Conservation (phyloP, 257 asterid species). For the Jacaranda mimosifolia region DNA sequence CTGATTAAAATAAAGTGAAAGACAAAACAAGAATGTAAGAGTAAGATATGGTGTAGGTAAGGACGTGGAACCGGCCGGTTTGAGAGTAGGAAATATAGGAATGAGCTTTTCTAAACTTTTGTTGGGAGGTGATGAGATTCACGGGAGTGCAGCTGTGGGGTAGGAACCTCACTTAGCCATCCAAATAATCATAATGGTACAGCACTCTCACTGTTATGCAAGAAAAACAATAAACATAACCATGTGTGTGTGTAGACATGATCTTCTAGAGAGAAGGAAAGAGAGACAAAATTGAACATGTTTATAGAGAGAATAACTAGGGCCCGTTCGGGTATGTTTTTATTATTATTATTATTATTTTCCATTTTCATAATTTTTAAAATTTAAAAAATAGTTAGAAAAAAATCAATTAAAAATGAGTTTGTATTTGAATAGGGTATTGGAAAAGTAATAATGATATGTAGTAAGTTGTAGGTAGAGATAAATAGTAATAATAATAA, state of each 20-base stretch:
- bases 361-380: no score
- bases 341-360: no score
- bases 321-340: no score
- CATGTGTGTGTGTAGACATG: background rate
- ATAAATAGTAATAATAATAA: no score
- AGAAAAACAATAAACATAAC: background rate
- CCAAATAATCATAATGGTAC: constrained; percentile 28
- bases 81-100: background rate
- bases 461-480: no score
- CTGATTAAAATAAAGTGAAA: background rate
- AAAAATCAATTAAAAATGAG: no score
- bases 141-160: constrained; percentile 47
- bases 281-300: constrained; percentile 2
- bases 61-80: background rate
- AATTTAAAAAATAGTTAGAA: no score
- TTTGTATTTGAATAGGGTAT: no score
- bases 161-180: constrained; percentile 19
- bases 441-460: no score
- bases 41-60: background rate
- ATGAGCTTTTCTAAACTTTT: constrained; percentile 16
- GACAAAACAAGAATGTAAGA: background rate
- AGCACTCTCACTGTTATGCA: constrained; percentile 11
- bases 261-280: background rate
- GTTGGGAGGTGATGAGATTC: constrained; percentile 35
- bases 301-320: no score